Conservation (phyloP, 345 rosid genomes). For the Pelargonium nanum region DNA sequence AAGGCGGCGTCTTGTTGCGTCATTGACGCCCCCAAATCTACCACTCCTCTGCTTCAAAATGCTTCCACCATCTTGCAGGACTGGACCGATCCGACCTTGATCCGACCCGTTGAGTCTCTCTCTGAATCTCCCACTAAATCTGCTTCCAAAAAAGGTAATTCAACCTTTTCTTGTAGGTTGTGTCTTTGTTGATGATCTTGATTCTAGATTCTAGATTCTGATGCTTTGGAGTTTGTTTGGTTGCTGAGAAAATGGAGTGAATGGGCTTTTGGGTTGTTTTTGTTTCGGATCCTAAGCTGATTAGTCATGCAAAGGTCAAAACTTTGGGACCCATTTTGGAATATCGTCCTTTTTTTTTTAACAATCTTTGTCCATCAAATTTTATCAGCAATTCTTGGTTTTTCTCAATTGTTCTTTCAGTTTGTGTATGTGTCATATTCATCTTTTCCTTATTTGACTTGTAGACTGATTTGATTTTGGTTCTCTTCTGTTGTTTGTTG, state of each 20-base stretch:
- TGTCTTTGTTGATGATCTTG: background rate
- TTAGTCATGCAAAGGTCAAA: background rate
- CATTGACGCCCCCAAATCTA: conserved; percentile 10
- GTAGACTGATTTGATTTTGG: background rate
- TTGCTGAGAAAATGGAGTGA: background rate
- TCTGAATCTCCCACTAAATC: conserved; percentile 28
- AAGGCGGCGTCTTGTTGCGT: conserved; percentile 48
- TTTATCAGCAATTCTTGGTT: background rate
- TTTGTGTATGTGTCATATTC: no score
- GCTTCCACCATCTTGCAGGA: conserved; percentile 17
- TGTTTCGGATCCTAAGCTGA: background rate
- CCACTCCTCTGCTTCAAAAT: background rate
- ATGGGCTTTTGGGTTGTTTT: background rate
- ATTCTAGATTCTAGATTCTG: background rate
- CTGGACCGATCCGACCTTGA: conserved; percentile 30
- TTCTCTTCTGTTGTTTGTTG: background rate
- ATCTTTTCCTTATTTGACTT: background rate
- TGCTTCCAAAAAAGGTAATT: conserved; percentile 33
- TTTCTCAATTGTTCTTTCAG: background rate
- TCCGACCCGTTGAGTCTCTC: conserved; percentile 43
- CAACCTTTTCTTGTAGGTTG: background rate
- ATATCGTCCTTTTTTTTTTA: no score
- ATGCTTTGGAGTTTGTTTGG: background rate
- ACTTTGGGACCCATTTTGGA: background rate
- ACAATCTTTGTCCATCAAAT: background rate